A percentile compares a stretch with the other conserved stretches of the same genome.
Evolutionary conservation across 1,284 basidiomycete species (phyloP).

Genomic region (Grifola frondosa): DNA sequence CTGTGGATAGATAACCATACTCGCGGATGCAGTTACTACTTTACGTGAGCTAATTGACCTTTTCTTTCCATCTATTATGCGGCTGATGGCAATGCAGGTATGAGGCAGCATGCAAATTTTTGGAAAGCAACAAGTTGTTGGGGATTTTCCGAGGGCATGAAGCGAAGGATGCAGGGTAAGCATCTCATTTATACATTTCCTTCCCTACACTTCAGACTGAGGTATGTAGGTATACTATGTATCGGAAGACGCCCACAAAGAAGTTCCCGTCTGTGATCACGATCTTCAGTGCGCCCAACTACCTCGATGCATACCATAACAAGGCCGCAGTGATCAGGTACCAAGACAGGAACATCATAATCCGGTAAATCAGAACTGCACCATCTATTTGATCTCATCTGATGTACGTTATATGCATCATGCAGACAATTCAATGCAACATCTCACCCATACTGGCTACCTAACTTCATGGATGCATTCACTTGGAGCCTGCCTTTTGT

Average conservation of each 20-base stretch:
- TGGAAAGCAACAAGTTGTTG: slow-evolving; percentile 89
- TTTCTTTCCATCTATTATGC: neutral
- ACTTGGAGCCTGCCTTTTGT: slow-evolving; percentile 99
- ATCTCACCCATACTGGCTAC: slow-evolving; percentile 89
- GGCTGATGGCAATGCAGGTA: slow-evolving; percentile 59
- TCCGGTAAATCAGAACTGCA: slow-evolving; percentile 42
- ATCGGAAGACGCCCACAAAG: slow-evolving; percentile 89
- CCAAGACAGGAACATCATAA: slow-evolving; percentile 97
- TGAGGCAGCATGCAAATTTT: slow-evolving; percentile 90
- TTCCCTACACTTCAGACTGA: neutral
- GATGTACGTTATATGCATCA: neutral
- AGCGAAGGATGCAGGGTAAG: slow-evolving; percentile 93
- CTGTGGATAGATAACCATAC: slow-evolving; percentile 87
- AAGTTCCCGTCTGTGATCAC: slow-evolving; percentile 94
- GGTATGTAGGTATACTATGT: slow-evolving; percentile 82
- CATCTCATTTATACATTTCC: neutral
- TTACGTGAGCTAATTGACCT: slow-evolving; percentile 64
- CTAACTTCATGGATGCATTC: slow-evolving; percentile 99
- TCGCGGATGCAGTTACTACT: slow-evolving; percentile 93
- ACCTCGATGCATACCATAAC: slow-evolving; percentile 95
- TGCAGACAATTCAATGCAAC: slow-evolving; percentile 86
- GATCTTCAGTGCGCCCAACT: slow-evolving; percentile 96
- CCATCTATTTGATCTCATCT: neutral
- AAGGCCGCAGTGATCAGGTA: slow-evolving; percentile 97
- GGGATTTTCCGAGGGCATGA: slow-evolving; percentile 97